Evolutionary conservation across 179 eudicot species (phyloP).

Genomic region (Monotropa hypopitys): DNA sequence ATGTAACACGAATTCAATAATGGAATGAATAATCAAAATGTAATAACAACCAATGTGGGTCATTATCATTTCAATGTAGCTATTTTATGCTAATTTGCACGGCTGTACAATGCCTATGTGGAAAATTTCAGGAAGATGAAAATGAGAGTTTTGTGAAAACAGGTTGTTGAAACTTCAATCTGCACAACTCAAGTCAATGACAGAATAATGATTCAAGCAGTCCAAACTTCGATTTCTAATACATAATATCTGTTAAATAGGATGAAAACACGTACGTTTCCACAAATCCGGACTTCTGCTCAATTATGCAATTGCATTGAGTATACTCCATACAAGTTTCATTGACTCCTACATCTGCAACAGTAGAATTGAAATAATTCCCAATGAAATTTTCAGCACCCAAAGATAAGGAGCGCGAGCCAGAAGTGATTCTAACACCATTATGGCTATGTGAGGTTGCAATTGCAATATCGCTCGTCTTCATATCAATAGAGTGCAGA

Average conservation of each 20-base stretch:
- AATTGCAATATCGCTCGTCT: background rate
- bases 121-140: background rate
- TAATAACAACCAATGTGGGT: background rate
- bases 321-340: slow-evolving; percentile 40
- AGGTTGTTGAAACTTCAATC: background rate
- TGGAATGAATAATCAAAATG: background rate
- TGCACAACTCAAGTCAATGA: background rate
- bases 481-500: slow-evolving; percentile 2
- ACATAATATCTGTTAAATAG: background rate
- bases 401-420: slow-evolving; percentile 10
- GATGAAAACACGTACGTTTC: slow-evolving; percentile 31
- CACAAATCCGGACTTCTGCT: slow-evolving; percentile 16
- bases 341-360: slow-evolving; percentile 32
- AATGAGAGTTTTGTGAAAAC: background rate
- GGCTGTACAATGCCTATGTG: background rate
- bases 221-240: background rate
- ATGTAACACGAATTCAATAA: background rate
- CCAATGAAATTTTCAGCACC: slow-evolving; percentile 22
- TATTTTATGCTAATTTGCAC: background rate
- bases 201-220: background rate
- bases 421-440: slow-evolving; percentile 12
- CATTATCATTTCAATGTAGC: background rate
- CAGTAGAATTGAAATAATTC: slow-evolving; percentile 31
- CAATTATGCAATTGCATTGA: slow-evolving; percentile 31
- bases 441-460: slow-evolving; percentile 7